Percentiles rank a stretch among this genome's conserved stretches.
phyloP scores from a whole-genome alignment of 148 eudicot species.

The Cornus controversa region DNA sequence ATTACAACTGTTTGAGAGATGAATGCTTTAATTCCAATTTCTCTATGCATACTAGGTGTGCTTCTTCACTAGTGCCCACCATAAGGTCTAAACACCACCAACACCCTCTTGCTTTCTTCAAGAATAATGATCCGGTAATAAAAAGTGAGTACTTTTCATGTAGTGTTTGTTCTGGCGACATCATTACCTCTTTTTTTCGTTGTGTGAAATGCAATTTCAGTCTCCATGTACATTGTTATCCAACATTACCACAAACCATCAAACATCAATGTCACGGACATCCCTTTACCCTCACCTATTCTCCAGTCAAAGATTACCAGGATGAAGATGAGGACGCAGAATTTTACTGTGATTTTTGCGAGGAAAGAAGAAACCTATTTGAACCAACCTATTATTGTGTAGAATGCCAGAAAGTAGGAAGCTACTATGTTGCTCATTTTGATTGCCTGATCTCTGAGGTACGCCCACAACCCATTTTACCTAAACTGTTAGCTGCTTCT shows the following conservation, averaged over 20 bases:
- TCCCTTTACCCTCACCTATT: background rate
- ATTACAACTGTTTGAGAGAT: background rate
- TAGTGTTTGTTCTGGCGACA: too few species aligned
- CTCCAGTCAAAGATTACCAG: background rate
- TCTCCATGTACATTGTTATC: background rate
- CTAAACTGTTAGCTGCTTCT: too few species aligned
- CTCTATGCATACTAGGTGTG: background rate
- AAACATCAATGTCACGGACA: background rate
- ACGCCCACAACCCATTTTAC: too few species aligned
- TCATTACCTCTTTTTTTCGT: background rate
- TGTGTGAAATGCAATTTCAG: background rate
- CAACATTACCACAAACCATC: background rate
- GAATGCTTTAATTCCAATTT: background rate
- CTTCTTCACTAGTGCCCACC: background rate
- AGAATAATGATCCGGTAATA: too few species aligned
- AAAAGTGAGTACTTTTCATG: too few species aligned
- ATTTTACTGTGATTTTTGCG: too few species aligned
- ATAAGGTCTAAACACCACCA: background rate
- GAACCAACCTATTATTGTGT: too few species aligned
- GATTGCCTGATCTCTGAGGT: too few species aligned
- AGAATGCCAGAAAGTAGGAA: too few species aligned
- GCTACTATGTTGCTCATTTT: too few species aligned
- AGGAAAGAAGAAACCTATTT: too few species aligned
- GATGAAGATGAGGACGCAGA: background rate
- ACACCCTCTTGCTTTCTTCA: background rate